Base-by-base conservation (phyloP, 768 basidiomycete genomes). In the Boletus vermiculosoides region DNA sequence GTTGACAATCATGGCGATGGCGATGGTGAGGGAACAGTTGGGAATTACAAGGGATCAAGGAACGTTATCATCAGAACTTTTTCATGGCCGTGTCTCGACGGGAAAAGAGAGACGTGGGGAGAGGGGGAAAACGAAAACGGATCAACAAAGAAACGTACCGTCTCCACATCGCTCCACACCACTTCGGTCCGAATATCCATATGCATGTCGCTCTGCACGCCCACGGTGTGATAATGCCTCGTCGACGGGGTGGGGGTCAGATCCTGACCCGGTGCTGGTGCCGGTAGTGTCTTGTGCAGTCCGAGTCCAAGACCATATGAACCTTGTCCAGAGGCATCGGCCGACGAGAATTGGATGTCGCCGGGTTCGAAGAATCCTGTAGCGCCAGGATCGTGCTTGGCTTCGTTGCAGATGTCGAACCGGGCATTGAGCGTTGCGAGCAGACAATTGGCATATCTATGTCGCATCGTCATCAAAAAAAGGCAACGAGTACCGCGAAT, bases 381-480 rank as follows among this genome's bases (percentile, higher is more conserved):
- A n/a, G 40, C 13, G n/a, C 15, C 13, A 13, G 28, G 37, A n/a
- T 51, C n/a, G 50, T 28, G 37, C 45, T 37, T 54, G 13, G 34
- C 12, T 20, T 28, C 13, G 15, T 25, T 22, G 18, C n/a, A 9
- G 5, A 49, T 20, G 45, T 9, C 23, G 5, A 48, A n/a, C 8
- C 52, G 52, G n/a, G 52, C 45, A 20, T 54, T 54, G 34, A 54
- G 52, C 23, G 52, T 54, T 15, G 45, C 36, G 25, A 54, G 25
- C 23, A 54, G 48, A 50, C 54, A 55, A 16, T 51, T 50, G 54
- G 48, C 22, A n/a, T 55, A 55, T 12, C 54, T 54, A 28, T 34
- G 16, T 28, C 31, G 8, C 18, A 15, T 23, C 16, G 34, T 49
- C 49, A 28, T 50, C 23, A 50, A 50, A 44, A 50, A 44, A 50